Base-by-base conservation (phyloP, 305 asterid genomes). In the Salvia sclarea region DNA sequence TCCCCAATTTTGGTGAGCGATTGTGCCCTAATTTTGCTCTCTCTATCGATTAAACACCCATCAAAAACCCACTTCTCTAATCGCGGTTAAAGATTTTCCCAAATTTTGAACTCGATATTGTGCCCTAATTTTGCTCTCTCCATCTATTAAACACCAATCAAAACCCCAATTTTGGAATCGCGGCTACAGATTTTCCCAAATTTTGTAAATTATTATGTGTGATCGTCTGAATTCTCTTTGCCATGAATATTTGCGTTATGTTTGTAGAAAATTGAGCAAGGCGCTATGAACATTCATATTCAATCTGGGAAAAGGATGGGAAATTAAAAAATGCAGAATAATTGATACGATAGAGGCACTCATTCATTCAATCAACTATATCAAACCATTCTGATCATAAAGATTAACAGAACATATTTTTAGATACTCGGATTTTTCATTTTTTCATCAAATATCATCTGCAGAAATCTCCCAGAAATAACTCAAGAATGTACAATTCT, bases 401-500 rank as follows among this genome's bases (percentile, higher is more conserved):
- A 40, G 52, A 40, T 1, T 8, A 3, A 48, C 18, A 17, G 12
- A 13, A 28, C 65, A 52, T 16, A 9, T 59, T 47, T 69, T 24
- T 59, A 69, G 35, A 59, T n/a, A n/a, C n/a, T n/a, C n/a, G n/a
- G n/a, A n/a, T n/a, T n/a, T 60, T 2, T 33, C 12, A n/a, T 47
- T 31, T 13, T 13, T 35, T n/a, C n/a, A 50, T 21, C 43, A 6
- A 6, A 31, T 3, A 10, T 41, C 48, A 28, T 43, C 17, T 35
- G 54, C 65, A 20, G 13, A 17, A 61, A 69, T 57, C 43, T 65
- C 38, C 47, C 56, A 60, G 14, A 62, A 62, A 61, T 47, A 40
- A 54, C 41, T 71, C 77, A 76, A 65, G 57, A 71, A 76, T 64
- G 33, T 64, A 75, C 70, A 69, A 41, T 38, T 8, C 33, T 35